Conservation (phyloP, 495 filamentous ascomycete species). For the Aspergillus bridgeri region DNA sequence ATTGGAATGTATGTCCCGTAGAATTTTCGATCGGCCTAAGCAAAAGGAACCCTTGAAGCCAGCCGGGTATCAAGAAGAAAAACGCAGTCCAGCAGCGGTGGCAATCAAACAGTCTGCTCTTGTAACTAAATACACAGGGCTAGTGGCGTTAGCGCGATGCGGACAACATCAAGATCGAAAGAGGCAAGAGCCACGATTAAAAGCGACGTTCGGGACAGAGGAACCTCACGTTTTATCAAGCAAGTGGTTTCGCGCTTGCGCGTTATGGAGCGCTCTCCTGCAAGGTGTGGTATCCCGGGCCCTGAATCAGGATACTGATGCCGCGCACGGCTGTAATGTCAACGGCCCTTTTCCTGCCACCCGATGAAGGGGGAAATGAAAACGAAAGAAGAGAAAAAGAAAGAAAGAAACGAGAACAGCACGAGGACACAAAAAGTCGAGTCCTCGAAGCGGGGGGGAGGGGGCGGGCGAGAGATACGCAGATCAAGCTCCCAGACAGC, state of each 20-base stretch:
- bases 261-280: neutral
- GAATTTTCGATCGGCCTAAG: neutral
- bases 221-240: neutral
- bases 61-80: neutral
- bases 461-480: slow-evolving; percentile 1
- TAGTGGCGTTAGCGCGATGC: neutral
- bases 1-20: neutral
- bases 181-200: neutral
- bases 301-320: neutral
- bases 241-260: neutral
- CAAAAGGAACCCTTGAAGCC: neutral
- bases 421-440: neutral
- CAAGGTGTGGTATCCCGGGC: neutral
- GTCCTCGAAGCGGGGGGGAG: neutral
- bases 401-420: neutral
- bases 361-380: neutral
- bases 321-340: neutral
- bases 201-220: neutral
- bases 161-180: neutral
- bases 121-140: neutral
- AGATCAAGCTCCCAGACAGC: slow-evolving; percentile 3
- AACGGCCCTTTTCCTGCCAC: neutral
- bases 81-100: slow-evolving; percentile 2
- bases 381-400: slow-evolving; percentile 1
- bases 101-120: neutral